Conservation (phyloP, 1,139 yeast species). For the Nadsonia starkeyi-henricii region DNA sequence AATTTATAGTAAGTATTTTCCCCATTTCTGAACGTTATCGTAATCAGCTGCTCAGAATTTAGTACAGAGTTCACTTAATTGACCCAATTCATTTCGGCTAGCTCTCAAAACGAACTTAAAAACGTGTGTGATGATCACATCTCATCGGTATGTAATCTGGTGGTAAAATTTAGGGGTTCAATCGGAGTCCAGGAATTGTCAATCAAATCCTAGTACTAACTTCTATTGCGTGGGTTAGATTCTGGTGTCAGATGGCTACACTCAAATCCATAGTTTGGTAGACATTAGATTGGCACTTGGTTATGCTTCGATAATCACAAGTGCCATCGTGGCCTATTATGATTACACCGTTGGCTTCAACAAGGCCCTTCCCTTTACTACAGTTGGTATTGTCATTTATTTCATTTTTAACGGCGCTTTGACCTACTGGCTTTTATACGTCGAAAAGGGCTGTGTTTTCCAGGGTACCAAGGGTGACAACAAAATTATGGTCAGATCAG, state of each 20-base stretch:
- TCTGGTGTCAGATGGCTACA: conserved; percentile 44
- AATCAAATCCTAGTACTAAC: too few species aligned
- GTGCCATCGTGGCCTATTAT: conserved; percentile 48
- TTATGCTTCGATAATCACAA: conserved; percentile 46
- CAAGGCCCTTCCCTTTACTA: conserved; percentile 28
- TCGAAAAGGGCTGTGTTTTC: conserved; percentile 45
- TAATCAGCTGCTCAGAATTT: conserved; percentile 1
- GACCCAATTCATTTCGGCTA: conserved; percentile 6
- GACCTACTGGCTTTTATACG: conserved; percentile 34
- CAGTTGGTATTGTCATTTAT: conserved; percentile 36
- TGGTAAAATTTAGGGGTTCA: not conserved
- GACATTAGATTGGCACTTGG: conserved; percentile 64
- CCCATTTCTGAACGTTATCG: not conserved
- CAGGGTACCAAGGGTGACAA: conserved; percentile 34
- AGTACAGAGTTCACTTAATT: conserved; percentile 3
- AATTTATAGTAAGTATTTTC: conserved; percentile 17
- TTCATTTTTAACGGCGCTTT: conserved; percentile 35
- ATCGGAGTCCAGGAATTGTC: too few species aligned
- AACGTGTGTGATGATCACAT: conserved; percentile 23
- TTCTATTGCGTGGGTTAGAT: conserved; percentile 22
- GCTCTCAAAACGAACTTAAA: conserved; percentile 21
- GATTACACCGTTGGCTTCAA: conserved; percentile 49
- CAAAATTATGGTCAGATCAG: conserved; percentile 20
- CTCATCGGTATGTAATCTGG: conserved; percentile 14
- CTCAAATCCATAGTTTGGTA: conserved; percentile 40